Conservation (phyloP, 1,284 basidiomycete species). For the Cystobasidium sp. region DNA sequence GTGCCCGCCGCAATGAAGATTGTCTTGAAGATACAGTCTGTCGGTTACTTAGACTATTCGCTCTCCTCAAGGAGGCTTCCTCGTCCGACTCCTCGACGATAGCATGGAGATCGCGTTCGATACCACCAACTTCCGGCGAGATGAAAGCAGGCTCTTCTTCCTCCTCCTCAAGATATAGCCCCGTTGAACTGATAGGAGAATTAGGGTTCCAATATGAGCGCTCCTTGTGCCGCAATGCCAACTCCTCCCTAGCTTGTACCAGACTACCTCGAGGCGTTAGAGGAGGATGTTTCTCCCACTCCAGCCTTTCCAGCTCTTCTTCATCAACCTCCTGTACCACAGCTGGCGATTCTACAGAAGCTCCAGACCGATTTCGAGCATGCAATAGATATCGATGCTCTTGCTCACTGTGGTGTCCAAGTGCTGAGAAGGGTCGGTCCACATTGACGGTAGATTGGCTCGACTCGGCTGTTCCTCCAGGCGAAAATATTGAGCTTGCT, state of each 20-base stretch:
- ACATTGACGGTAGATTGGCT: slow-evolving; percentile 1
- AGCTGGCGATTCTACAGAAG: background rate
- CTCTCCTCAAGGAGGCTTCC: slow-evolving; percentile 35
- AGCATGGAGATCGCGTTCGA: slow-evolving; percentile 11
- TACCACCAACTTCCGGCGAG: background rate
- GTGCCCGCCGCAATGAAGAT: slow-evolving; percentile 9
- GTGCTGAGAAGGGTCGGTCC: slow-evolving; percentile 23
- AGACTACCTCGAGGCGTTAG: slow-evolving; percentile 26
- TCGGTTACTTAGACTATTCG: slow-evolving; percentile 22
- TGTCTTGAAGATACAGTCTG: slow-evolving; percentile 29
- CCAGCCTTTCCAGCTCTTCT: slow-evolving; percentile 30
- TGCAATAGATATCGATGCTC: background rate
- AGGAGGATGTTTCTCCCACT: slow-evolving; percentile 27
- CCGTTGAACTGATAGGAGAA: background rate
- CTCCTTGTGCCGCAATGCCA: slow-evolving; percentile 18
- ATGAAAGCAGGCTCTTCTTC: background rate
- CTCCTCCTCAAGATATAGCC: background rate
- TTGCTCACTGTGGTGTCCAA: slow-evolving; percentile 12
- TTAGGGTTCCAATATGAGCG: slow-evolving; percentile 9
- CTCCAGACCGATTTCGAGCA: background rate
- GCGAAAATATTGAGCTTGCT: slow-evolving; percentile 1
- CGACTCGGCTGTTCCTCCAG: background rate
- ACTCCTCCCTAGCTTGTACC: slow-evolving; percentile 20
- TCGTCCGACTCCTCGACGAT: slow-evolving; percentile 37
- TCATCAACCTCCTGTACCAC: slow-evolving; percentile 6